Evolutionary conservation across 441 rosid genomes (phyloP), one percentile per base, ranked within the genome.

Genomic region (Erodium texanum): DNA sequence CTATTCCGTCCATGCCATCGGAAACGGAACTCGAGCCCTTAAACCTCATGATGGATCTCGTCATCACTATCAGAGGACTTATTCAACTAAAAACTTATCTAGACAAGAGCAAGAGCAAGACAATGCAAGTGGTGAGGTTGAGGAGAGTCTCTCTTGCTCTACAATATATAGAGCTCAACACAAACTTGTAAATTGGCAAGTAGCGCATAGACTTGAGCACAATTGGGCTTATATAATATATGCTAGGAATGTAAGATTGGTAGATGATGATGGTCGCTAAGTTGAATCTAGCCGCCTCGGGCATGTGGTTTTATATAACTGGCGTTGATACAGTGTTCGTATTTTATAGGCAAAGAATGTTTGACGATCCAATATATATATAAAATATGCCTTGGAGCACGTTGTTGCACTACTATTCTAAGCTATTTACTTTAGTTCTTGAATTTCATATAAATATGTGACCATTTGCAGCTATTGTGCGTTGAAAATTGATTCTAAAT

Each of bases 1-100:
- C 24, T 0, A 14, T 52, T 24, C 59, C 38, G 62, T 50, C 41
- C 32, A 68, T 58, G 27, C 77, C 71, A 43, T 76, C 72, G 1
- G 77, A 70, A 22, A 71, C 3, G 6, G 32, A 48, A 32, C 48
- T 5, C 18, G 68, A 27, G 1, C 65, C 67, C 32, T 1, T 2
- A 14, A 45, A 5, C 22, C 20, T n/a, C 7, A n/a, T 6, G 1
- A 15, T 50, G 56, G 56, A 15, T 3, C 56, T 50, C 56, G 8
- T 50, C 56, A 50, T 50, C 56, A 0, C 5, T 15, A 15, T 50
- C 56, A 50, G 16, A 45, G 54, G 9, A 45, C 54, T 5, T 3
- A 1, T 14, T 45, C 54, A 1, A 3, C 54, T 45, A 45, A 45
- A 45, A 45, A 12, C 54, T 12, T 45, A 45, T 12, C n/a, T 1